Conservation (phyloP, 129 eudicot genomes). For the Escallonia herrerae region DNA sequence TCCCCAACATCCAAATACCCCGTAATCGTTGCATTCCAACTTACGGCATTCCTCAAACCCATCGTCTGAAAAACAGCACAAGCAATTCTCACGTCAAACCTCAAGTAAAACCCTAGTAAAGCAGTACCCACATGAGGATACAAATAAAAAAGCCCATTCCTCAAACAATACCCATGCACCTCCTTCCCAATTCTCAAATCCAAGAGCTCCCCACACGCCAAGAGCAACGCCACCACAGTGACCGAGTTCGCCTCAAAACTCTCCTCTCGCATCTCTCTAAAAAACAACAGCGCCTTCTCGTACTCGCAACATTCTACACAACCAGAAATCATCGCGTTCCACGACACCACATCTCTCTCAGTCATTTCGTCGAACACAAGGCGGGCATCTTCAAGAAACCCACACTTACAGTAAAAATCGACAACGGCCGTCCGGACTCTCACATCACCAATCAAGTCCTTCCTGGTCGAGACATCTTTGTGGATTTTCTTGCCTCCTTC, state of each 20-base stretch:
- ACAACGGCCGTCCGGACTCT: conserved; percentile 40
- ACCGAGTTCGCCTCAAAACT: conserved; percentile 37
- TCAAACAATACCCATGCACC: conserved; percentile 53
- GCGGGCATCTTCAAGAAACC: conserved; percentile 32
- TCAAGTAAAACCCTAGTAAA: conserved; percentile 45
- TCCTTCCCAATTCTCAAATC: conserved; percentile 40
- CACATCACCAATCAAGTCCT: conserved; percentile 35
- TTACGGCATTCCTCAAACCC: conserved; percentile 36
- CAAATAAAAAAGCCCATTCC: conserved; percentile 33
- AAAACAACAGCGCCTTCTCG: conserved; percentile 26
- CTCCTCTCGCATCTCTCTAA: conserved; percentile 31
- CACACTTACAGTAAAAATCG: conserved; percentile 40
- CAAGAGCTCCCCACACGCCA: conserved; percentile 39
- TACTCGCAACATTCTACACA: conserved; percentile 37
- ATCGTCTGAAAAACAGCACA: conserved; percentile 26
- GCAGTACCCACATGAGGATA: conserved; percentile 41
- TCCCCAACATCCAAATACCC: conserved; percentile 36
- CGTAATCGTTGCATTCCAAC: conserved; percentile 51
- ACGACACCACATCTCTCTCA: conserved; percentile 50
- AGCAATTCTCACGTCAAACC: conserved; percentile 33
- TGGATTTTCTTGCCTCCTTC: conserved; percentile 48
- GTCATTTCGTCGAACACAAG: conserved; percentile 52
- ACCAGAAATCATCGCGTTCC: conserved; percentile 64
- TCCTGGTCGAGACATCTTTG: conserved; percentile 3
- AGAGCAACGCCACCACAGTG: conserved; percentile 43